Conservation (phyloP, 805 yeast species). For the Wickerhamiella galacta region DNA sequence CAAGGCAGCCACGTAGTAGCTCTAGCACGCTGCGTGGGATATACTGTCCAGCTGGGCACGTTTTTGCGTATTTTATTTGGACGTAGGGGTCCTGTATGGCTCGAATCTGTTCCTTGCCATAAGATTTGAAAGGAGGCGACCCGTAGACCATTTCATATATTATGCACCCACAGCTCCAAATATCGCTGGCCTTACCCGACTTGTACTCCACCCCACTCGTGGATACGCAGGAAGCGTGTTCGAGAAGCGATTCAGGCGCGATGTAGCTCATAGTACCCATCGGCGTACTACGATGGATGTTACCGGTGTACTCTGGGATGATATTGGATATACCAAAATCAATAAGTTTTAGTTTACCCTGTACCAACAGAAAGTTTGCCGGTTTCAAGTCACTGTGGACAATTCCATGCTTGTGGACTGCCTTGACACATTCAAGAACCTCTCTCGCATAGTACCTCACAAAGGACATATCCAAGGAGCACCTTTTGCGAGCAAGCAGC, state of each 20-base stretch:
- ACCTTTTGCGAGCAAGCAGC: conserved; percentile 35
- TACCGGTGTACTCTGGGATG: conserved; percentile 79
- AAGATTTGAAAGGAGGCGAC: conserved; percentile 54
- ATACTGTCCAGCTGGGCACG: background rate
- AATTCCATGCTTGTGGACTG: conserved; percentile 75
- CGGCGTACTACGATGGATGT: conserved; percentile 74
- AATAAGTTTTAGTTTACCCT: conserved; percentile 68
- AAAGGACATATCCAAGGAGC: conserved; percentile 50
- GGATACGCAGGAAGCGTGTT: conserved; percentile 23
- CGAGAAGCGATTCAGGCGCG: conserved; percentile 89
- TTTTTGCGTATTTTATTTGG: background rate
- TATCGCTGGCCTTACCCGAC: conserved; percentile 88
- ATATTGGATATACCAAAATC: conserved; percentile 84
- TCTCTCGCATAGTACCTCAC: conserved; percentile 67
- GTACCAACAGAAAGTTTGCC: conserved; percentile 38
- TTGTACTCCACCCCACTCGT: conserved; percentile 33
- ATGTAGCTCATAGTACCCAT: conserved; percentile 92
- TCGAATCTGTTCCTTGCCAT: conserved; percentile 26
- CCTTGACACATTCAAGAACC: conserved; percentile 62
- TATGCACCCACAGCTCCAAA: conserved; percentile 97
- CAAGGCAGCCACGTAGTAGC: background rate
- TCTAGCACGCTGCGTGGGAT: background rate
- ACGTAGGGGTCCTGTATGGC: background rate
- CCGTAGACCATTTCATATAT: conserved; percentile 93
- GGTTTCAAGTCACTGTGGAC: conserved; percentile 70